Evolutionary conservation across 2,329 filamentous ascomycete genomes (phyloP).

Genomic region (Pestalotiopsis sp.): DNA sequence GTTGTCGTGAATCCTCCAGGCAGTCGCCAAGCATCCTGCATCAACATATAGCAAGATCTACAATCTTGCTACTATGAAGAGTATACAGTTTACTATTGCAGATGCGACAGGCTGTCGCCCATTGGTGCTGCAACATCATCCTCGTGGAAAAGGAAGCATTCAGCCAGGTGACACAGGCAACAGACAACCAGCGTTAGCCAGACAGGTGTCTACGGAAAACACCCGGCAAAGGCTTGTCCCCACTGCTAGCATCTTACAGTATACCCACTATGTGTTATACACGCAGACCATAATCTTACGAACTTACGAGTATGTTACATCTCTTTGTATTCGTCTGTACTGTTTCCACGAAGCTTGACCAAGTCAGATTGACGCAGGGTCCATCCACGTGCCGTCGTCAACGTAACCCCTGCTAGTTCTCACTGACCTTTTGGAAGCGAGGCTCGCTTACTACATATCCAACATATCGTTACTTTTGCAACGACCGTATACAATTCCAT

Average conservation of each 20-base stretch:
- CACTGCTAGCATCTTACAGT: not conserved
- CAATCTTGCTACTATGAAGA: not conserved
- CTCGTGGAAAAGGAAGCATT: no score
- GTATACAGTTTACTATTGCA: not conserved
- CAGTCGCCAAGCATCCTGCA: not conserved
- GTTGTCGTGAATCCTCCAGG: not conserved
- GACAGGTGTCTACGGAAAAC: not conserved
- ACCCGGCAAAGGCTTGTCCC: not conserved
- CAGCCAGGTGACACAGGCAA: no score
- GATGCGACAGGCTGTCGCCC: not conserved
- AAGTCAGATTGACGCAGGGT: not conserved
- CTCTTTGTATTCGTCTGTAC: not conserved
- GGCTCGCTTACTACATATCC: not conserved
- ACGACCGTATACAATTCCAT: not conserved
- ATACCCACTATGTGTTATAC: not conserved
- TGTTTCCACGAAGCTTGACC: not conserved
- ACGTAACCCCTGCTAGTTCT: not conserved
- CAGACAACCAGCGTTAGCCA: no score
- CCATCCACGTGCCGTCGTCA: not conserved
- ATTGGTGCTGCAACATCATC: not conserved
- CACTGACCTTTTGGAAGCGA: not conserved
- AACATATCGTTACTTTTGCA: not conserved
- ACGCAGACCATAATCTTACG: not conserved
- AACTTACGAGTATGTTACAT: not conserved
- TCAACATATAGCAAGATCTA: not conserved